Evolutionary conservation across 2,329 filamentous ascomycete genomes (phyloP).

Genomic region (Beauveria brongniartii): DNA sequence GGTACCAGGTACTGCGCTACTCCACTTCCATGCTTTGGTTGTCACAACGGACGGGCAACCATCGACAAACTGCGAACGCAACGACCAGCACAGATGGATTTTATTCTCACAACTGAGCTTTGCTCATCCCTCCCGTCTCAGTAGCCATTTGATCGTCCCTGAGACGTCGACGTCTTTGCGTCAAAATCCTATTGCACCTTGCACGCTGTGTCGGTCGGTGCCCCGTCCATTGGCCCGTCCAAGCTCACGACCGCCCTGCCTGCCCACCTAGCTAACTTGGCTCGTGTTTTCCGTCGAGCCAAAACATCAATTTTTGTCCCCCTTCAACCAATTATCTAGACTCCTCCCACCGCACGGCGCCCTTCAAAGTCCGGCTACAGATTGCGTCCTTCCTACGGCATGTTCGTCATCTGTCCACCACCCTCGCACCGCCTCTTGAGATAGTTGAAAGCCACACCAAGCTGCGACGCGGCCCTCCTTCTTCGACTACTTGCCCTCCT

Average conservation of each 20-base stretch:
- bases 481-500: not conserved
- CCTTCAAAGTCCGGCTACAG: not conserved
- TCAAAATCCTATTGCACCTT: not conserved
- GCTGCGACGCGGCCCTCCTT: not conserved
- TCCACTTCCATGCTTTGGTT: constrained; percentile 10
- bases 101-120: not conserved
- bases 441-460: not conserved
- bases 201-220: not conserved
- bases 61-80: not conserved
- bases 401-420: not conserved
- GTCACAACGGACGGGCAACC: constrained; percentile 1
- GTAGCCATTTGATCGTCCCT: not conserved
- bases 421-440: not conserved
- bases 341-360: not conserved
- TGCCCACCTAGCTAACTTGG: not conserved
- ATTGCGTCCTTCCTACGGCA: not conserved
- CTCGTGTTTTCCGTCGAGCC: not conserved
- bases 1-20: constrained; percentile 9
- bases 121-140: not conserved
- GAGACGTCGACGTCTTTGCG: not conserved
- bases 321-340: not conserved
- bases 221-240: not conserved
- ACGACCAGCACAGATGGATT: not conserved
- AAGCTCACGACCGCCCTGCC: constrained; percentile 4
- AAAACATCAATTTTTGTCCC: not conserved